These are phyloP conservation scores for Nannizzia gypsea DNA, from an alignment of 2,329 filamentous ascomycete genomes.

Conservation along the genomic window DNA sequence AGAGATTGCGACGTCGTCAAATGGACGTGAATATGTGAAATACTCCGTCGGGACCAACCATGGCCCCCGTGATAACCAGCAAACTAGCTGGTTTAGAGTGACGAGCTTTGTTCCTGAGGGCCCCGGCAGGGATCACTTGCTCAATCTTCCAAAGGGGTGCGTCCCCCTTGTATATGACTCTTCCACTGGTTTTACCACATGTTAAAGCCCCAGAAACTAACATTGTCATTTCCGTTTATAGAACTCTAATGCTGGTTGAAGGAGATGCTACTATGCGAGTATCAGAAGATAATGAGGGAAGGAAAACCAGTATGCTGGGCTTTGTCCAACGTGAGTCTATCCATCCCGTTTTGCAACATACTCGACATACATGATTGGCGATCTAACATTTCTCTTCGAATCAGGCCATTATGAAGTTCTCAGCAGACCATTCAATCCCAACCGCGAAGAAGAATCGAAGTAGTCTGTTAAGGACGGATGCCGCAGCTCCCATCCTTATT, in stretches of 20 bases:
- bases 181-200: not conserved
- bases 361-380: not conserved
- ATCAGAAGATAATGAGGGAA: conserved; percentile 61
- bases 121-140: conserved; percentile 58
- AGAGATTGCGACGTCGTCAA: conserved; percentile 59
- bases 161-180: conserved; percentile 26
- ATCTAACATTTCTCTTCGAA: not conserved
- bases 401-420: not conserved
- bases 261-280: conserved; percentile 60
- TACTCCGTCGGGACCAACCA: conserved; percentile 62
- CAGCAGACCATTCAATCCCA: not conserved
- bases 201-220: not conserved
- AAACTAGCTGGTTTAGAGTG: conserved; percentile 77
- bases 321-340: conserved; percentile 63
- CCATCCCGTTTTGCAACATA: not conserved
- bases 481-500: not conserved
- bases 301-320: conserved; percentile 49
- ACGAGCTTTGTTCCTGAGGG: conserved; percentile 58
- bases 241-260: conserved; percentile 70
- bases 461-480: not conserved
- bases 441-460: not conserved
- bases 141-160: conserved; percentile 68
- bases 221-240: conserved; percentile 26
- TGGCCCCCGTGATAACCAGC: conserved; percentile 57
- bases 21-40: conserved; percentile 60